These are phyloP conservation scores for Lumnitzera racemosa DNA, from an alignment of 345 rosid genomes.

Conservation along the genomic window DNA sequence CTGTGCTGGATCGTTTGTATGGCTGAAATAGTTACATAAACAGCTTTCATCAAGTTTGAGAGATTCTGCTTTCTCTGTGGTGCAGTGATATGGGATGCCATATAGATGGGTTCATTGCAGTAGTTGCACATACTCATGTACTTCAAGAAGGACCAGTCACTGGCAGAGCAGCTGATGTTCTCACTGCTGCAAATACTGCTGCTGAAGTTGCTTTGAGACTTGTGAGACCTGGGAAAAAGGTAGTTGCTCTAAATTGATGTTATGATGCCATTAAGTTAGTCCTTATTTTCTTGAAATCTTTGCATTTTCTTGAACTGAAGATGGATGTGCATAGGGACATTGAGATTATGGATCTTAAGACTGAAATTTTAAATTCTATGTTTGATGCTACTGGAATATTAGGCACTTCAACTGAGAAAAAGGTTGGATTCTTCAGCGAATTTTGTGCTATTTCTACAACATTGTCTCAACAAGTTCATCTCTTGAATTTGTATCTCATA, in stretches of 20 bases:
- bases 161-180: slow-evolving; percentile 83
- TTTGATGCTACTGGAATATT: too few species aligned
- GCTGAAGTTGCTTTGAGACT: slow-evolving; percentile 99
- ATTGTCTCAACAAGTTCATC: too few species aligned
- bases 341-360: too few species aligned
- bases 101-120: slow-evolving; percentile 96
- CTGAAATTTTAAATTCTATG: too few species aligned
- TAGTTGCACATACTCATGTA: slow-evolving; percentile 85
- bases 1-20: background rate
- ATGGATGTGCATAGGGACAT: too few species aligned
- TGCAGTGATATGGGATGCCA: slow-evolving; percentile 95
- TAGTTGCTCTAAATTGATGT: slow-evolving; percentile 15
- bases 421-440: too few species aligned
- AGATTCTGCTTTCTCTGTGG: slow-evolving; percentile 3
- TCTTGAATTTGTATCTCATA: too few species aligned
- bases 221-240: slow-evolving; percentile 95
- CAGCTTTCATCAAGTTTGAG: background rate
- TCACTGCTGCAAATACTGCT: slow-evolving; percentile 89
- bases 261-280: too few species aligned
- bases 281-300: too few species aligned
- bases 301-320: too few species aligned
- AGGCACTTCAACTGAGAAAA: too few species aligned
- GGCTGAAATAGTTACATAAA: background rate
- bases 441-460: too few species aligned
- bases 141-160: slow-evolving; percentile 61